These are phyloP conservation scores for Amanita thiersii DNA, from an alignment of 768 basidiomycete species.

Conservation along the genomic window DNA sequence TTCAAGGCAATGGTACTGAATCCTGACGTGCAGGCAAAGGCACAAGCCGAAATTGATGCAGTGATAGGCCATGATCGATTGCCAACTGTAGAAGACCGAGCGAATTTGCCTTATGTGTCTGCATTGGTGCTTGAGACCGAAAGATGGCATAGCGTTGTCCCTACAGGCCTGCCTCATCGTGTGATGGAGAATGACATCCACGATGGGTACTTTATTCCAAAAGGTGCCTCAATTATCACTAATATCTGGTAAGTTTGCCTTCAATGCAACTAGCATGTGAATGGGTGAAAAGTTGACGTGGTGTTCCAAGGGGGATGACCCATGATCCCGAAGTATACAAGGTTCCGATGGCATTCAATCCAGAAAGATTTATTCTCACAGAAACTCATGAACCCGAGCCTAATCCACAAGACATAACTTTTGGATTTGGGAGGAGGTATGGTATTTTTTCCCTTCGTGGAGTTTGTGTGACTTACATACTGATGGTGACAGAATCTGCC, in stretches of 20 bases:
- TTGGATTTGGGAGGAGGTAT: constrained; percentile 47
- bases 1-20: constrained; percentile 31
- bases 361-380: constrained; percentile 35
- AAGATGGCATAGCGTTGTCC: constrained; percentile 25
- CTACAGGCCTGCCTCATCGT: constrained; percentile 28
- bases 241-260: constrained; percentile 22
- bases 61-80: constrained; percentile 33
- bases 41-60: constrained; percentile 34
- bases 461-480: background rate
- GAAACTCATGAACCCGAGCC: constrained; percentile 26
- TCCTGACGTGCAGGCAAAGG: constrained; percentile 28
- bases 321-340: constrained; percentile 34
- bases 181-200: constrained; percentile 34
- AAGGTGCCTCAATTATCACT: constrained; percentile 25
- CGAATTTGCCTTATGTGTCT: constrained; percentile 31
- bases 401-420: constrained; percentile 37
- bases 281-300: background rate
- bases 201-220: constrained; percentile 35
- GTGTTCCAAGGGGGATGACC: constrained; percentile 26
- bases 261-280: background rate
- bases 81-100: constrained; percentile 29
- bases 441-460: background rate
- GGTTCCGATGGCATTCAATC: constrained; percentile 37
- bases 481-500: constrained; percentile 23
- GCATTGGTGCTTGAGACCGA: constrained; percentile 29